phyloP scores from a whole-genome alignment of 1,284 basidiomycete genomes.

The Jaminaea rosea region DNA sequence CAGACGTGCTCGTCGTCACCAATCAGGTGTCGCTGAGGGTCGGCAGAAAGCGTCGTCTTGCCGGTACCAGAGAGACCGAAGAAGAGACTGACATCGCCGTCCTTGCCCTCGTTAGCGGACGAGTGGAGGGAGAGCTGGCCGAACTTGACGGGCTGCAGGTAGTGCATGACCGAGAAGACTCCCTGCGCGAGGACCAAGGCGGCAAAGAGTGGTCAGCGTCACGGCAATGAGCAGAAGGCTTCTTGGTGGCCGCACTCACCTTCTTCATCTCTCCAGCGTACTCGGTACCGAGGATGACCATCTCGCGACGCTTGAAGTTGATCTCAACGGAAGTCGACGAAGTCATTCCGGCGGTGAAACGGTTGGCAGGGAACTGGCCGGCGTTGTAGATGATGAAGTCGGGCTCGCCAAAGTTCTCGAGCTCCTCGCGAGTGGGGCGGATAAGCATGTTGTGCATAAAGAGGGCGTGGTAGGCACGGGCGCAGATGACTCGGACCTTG shows the following conservation, averaged over 20 bases:
- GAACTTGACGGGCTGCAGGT: slow-evolving; percentile 97
- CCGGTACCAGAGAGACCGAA: slow-evolving; percentile 98
- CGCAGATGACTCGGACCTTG: slow-evolving; percentile 98
- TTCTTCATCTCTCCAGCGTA: slow-evolving; percentile 99
- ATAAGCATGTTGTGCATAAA: slow-evolving; percentile 97
- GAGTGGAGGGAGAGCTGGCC: slow-evolving; percentile 97
- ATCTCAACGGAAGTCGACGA: slow-evolving; percentile 98
- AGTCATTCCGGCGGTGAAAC: slow-evolving; percentile 99
- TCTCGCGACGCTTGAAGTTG: slow-evolving; percentile 99
- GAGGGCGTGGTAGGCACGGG: slow-evolving; percentile 94
- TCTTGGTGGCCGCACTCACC: no score
- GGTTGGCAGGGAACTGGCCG: slow-evolving; percentile 98
- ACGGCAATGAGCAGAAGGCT: no score
- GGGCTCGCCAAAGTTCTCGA: slow-evolving; percentile 90
- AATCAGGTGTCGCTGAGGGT: slow-evolving; percentile 40
- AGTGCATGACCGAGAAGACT: slow-evolving; percentile 99
- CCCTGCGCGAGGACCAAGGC: no score
- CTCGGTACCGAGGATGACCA: slow-evolving; percentile 99
- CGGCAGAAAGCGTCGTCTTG: slow-evolving; percentile 59
- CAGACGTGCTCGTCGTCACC: slow-evolving; percentile 48
- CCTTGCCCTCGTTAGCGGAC: slow-evolving; percentile 90
- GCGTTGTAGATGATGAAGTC: slow-evolving; percentile 99
- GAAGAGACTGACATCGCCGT: slow-evolving; percentile 92
- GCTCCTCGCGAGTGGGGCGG: slow-evolving; percentile 87
- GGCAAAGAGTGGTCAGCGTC: no score